Conservation (phyloP, 345 rosid species). For the Lagerstroemia speciosa region DNA sequence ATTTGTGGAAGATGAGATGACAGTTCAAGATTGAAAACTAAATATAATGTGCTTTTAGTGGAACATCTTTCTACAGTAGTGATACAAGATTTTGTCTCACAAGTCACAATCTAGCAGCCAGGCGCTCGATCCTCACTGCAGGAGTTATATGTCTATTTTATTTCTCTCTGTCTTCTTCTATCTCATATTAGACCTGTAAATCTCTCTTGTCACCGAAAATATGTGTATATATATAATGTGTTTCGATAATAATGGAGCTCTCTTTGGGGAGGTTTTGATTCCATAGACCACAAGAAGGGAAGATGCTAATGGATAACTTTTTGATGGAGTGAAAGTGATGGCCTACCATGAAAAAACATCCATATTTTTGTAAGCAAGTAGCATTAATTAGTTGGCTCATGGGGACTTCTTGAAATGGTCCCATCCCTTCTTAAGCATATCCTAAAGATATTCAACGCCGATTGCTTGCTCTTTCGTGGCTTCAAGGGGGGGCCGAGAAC, state of each 20-base stretch:
- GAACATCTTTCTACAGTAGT: too few species aligned
- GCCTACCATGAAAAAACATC: conserved; percentile 12
- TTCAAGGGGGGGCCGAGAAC: background rate
- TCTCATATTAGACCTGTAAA: too few species aligned
- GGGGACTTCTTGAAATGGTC: background rate
- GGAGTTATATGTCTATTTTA: too few species aligned
- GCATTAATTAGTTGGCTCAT: conserved; percentile 6
- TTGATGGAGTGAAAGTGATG: background rate
- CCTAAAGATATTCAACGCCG: background rate
- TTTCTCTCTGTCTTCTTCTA: too few species aligned
- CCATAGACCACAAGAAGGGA: background rate
- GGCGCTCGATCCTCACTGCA: too few species aligned
- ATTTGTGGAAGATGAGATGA: background rate
- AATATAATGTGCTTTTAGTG: background rate
- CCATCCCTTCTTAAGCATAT: background rate
- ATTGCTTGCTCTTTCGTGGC: background rate
- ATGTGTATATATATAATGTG: background rate
- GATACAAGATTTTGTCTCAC: too few species aligned
- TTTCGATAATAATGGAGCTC: background rate
- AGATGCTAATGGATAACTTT: background rate
- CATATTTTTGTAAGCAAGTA: background rate
- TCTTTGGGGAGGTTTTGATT: background rate
- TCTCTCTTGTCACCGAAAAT: too few species aligned
- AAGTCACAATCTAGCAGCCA: too few species aligned
- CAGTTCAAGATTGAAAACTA: background rate